Evolutionary conservation across 768 basidiomycete species (phyloP), one percentile per base, ranked within the genome.

Genomic region (Coprinopsis sp.): DNA sequence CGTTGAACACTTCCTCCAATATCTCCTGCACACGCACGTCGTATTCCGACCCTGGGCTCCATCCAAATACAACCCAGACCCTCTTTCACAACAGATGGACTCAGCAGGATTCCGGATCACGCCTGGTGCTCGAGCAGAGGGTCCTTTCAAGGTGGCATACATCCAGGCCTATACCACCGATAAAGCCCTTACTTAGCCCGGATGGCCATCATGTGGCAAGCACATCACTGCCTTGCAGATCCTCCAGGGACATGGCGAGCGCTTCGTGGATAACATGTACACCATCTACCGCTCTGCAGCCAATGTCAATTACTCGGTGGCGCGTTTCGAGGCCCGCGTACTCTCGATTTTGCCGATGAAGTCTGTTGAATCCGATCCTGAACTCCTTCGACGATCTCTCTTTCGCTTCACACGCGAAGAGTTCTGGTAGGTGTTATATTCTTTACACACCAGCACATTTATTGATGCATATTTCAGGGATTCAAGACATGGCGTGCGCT

Each of bases 141-240:
- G 57, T 8, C 1, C 3, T 6, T 57, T 23, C 24, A 6, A 51
- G 3, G 43, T 18, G 0, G 23, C n/a, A 0, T 58, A 58, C 21
- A 8, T 58, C 5, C 54, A 55, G 29, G 50, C 44, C 1, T 57
- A 55, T 16, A 49, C 44, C 1, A 60, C 59, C 0, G 56, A 57
- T 25, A 61, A 61, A 31, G 14, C 50, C 0, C 23, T 53, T 1
- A 19, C 45, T 8, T 54, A 51, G 40, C 6, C 18, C 23, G 1
- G 51, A 58, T 1, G 30, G 30, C 12, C 13, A 31, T 6, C 47
- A 52, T 53, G 52, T 18, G 50, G 25, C 1, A 52, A 52, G 22
- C 18, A 36, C 19, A 27, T 53, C 14, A 36, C 44, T n/a, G 31
- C 10, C 8, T 33, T 25, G 7, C 38, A 41, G 14, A 13, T 47